Evolutionary conservation across 352 stramenopile genomes (phyloP).

Genomic region (Pilasporangium apinafurcum): DNA sequence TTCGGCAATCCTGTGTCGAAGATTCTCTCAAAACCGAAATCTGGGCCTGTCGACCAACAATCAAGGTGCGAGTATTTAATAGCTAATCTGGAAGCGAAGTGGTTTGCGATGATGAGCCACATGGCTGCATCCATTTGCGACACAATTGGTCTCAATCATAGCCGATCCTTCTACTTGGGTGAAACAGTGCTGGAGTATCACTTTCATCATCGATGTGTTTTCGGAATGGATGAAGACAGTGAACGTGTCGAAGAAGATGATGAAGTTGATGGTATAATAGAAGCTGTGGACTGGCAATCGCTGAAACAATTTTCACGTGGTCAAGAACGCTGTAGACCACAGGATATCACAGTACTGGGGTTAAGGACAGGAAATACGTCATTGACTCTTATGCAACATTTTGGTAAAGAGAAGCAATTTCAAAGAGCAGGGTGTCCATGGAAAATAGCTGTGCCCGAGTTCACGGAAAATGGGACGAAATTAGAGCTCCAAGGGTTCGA

Average conservation of each 20-base stretch:
- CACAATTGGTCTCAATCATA: constrained; percentile 10
- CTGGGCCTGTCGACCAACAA: background rate
- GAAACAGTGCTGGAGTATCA: constrained; percentile 25
- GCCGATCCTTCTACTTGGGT: constrained; percentile 24
- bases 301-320: constrained; percentile 15
- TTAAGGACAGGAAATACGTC: no score
- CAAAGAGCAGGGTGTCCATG: no score
- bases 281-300: constrained; percentile 52
- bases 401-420: no score
- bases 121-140: constrained; percentile 17
- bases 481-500: constrained; percentile 3
- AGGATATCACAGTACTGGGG: no score
- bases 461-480: no score
- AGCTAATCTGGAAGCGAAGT: constrained; percentile 28
- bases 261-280: constrained; percentile 22
- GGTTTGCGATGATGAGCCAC: constrained; percentile 20
- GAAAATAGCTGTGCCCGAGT: no score
- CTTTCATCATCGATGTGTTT: constrained; percentile 35
- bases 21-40: constrained; percentile 5
- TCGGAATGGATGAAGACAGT: background rate
- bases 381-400: no score
- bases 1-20: constrained; percentile 61
- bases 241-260: constrained; percentile 10
- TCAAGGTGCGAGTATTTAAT: constrained; percentile 4
- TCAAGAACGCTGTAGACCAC: no score